Conservation (phyloP, 2,329 filamentous ascomycete species). For the Beauveria sp. region DNA sequence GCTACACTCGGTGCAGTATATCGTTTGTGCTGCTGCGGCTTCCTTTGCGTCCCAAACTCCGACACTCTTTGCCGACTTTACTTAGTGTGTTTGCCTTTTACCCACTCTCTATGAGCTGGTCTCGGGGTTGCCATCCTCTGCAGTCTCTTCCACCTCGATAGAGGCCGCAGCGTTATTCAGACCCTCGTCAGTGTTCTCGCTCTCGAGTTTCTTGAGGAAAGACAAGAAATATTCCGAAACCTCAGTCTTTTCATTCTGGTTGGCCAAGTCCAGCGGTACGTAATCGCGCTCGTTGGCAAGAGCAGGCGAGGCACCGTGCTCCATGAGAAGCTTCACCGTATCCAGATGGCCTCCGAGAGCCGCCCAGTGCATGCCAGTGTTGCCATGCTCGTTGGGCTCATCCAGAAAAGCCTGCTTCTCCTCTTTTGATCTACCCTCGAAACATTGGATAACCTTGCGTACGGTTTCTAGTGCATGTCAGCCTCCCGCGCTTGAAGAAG, state of each 20-base stretch:
- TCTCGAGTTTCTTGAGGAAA: conserved; percentile 41
- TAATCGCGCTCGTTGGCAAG: conserved; percentile 79
- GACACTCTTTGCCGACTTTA: not conserved
- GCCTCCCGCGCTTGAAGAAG: not conserved
- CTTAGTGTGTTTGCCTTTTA: not conserved
- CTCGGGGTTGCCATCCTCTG: conserved; percentile 14
- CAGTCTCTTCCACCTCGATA: conserved; percentile 30
- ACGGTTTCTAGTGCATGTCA: conserved; percentile 33
- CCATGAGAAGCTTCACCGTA: conserved; percentile 69
- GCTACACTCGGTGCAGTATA: not conserved
- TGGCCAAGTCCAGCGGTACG: conserved; percentile 67
- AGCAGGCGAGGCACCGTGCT: conserved; percentile 67
- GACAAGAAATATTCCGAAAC: conserved; percentile 55
- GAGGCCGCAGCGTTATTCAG: conserved; percentile 31
- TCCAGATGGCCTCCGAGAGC: conserved; percentile 81
- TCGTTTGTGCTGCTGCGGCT: too few species aligned
- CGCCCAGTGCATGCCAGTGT: conserved; percentile 92
- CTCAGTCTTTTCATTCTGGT: conserved; percentile 59
- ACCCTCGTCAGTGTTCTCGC: conserved; percentile 37
- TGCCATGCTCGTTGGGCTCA: conserved; percentile 70
- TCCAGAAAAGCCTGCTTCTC: conserved; percentile 53
- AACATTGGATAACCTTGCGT: conserved; percentile 34
- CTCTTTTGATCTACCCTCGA: conserved; percentile 31
- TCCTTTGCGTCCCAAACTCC: not conserved
- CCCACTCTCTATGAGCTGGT: not conserved